Conservation (phyloP, 345 rosid genomes). For the Aethionema arabicum region DNA sequence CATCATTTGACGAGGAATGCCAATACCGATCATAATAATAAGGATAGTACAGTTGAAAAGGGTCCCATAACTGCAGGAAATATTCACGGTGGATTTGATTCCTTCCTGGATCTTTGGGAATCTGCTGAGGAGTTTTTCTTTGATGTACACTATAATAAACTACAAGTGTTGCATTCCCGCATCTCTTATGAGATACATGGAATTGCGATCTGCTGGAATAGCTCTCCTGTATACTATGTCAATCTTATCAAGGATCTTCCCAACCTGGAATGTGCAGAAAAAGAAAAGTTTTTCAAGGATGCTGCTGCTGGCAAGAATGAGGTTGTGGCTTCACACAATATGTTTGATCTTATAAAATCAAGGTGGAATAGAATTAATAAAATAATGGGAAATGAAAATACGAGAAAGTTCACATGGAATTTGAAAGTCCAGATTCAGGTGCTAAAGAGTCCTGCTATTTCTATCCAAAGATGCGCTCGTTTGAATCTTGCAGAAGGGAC, state of each 20-base stretch:
- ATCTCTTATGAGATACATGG: constrained; percentile 77
- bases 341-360: constrained; percentile 47
- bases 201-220: constrained; percentile 87
- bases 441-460: constrained; percentile 64
- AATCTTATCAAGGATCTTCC: constrained; percentile 79
- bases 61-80: constrained; percentile 73
- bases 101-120: constrained; percentile 84
- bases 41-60: constrained; percentile 47
- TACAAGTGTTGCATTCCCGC: constrained; percentile 46
- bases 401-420: constrained; percentile 84
- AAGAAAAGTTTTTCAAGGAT: constrained; percentile 33
- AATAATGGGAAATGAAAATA: constrained; percentile 63
- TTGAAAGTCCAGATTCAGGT: constrained; percentile 86
- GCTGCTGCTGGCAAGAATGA: constrained; percentile 39
- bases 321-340: constrained; percentile 36
- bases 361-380: constrained; percentile 76
- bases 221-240: constrained; percentile 78
- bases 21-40: constrained; percentile 32
- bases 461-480: constrained; percentile 59
- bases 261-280: constrained; percentile 44
- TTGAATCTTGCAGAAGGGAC: constrained; percentile 42
- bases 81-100: constrained; percentile 73
- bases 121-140: constrained; percentile 66
- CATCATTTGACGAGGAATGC: constrained; percentile 31
- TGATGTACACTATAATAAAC: constrained; percentile 75